These are phyloP conservation scores for Cajanus cajan DNA, from an alignment of 306 rosid genomes.

Conservation along the genomic window DNA sequence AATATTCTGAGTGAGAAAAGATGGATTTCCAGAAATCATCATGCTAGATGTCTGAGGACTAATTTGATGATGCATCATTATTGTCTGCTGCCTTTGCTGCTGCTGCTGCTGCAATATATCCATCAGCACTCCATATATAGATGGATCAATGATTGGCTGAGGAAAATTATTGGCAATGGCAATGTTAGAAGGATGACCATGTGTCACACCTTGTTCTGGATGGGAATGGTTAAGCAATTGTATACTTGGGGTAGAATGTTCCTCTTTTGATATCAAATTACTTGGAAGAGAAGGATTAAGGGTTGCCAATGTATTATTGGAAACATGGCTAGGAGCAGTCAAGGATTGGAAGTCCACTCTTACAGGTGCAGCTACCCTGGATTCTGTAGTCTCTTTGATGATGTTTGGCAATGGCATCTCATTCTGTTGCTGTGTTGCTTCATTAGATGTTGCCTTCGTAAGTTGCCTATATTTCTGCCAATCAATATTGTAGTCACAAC, in stretches of 20 bases:
- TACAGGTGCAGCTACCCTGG: slow-evolving; percentile 24
- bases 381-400: slow-evolving; percentile 7
- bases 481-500: not conserved
- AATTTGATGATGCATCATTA: too few species aligned
- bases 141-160: too few species aligned
- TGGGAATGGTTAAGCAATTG: slow-evolving; percentile 35
- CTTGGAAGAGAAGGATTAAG: slow-evolving; percentile 28
- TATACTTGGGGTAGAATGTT: too few species aligned
- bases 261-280: too few species aligned
- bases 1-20: too few species aligned
- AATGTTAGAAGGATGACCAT: slow-evolving; percentile 40
- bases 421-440: slow-evolving; percentile 43
- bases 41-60: too few species aligned
- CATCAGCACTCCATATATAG: too few species aligned
- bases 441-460: not conserved
- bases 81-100: too few species aligned
- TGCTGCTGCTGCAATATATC: too few species aligned
- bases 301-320: slow-evolving; percentile 53
- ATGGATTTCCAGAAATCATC: too few species aligned
- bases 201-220: slow-evolving; percentile 34
- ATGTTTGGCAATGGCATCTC: slow-evolving; percentile 29
- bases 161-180: too few species aligned
- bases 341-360: slow-evolving; percentile 40
- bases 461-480: not conserved
- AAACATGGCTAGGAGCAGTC: slow-evolving; percentile 45